Evolutionary conservation across 345 rosid species (phyloP), one percentile per base, ranked within the genome.

Genomic region (Gossypium stocksii): DNA sequence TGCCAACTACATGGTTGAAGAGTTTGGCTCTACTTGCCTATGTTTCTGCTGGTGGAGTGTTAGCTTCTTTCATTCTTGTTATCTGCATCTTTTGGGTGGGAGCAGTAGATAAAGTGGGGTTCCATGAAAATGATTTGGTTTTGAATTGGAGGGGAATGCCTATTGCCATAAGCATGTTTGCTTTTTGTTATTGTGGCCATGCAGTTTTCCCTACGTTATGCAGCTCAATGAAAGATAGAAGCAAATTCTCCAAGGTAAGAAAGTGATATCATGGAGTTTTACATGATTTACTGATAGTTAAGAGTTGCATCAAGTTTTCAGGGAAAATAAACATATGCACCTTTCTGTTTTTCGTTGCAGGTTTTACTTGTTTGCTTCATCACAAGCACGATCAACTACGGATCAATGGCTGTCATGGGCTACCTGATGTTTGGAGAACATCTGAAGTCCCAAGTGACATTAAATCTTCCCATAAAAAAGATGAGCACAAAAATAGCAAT

Each of bases 1-100:
- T 87, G 75, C 95, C 95, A 13, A 87, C 93, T 20, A 87, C 95
- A 48, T 90, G 95, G 95, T 57, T 90, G 51, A 86, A 80, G 84
- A 87, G 87, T 78, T 70, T 90, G 71, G 89, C 87, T 0, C 56
- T 84, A 34, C 66, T 90, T 74, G 90, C 95, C 41, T 90, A 90
- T 77, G 65, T 90, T 54, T 90, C 93, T 2, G 86, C 79, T 7
- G 88, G 92, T 27, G 91, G 92, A 15, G 91, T 88, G 53, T 45
- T 85, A 73, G 95, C 95, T 69, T 87, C 89, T 16, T 57, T 85
- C 7, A 19, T 87, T 58, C 65, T 90, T 75, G 81, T 80, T 25
- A 61, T 38, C 27, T 88, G 95, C 69, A 88, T 90, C 41, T 67
- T 82, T 9, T 88, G 89, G 88, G 87, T 78, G 27, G 91, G 93